Evolutionary conservation across 176 grass and related monocot species (phyloP).

Genomic region (Musa schizocarpa): DNA sequence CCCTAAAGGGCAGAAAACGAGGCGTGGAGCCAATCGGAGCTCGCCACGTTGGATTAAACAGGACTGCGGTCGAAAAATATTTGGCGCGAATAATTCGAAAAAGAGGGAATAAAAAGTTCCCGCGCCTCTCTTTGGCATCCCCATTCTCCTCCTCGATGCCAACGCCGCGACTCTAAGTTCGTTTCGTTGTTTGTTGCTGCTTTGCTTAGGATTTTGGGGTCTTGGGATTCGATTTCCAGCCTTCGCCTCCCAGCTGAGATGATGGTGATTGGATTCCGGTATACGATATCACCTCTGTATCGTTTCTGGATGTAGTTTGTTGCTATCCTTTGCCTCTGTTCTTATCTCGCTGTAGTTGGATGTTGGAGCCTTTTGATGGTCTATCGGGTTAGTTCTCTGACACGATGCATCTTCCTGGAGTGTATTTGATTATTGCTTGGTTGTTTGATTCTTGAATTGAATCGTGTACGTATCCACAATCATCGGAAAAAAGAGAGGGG

Average conservation of each 20-base stretch:
- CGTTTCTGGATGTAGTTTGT: too few species aligned
- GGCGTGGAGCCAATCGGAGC: neutral
- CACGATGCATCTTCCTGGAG: too few species aligned
- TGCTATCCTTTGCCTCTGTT: neutral
- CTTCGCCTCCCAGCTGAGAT: neutral
- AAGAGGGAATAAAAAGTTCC: neutral
- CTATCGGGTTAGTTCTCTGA: too few species aligned
- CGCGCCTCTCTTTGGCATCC: neutral
- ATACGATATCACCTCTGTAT: neutral
- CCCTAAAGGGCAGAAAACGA: neutral
- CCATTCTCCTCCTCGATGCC: neutral
- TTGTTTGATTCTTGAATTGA: too few species aligned
- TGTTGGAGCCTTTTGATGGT: neutral
- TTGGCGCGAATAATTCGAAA: constrained; percentile 12
- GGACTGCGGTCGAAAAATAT: neutral
- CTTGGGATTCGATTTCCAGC: neutral
- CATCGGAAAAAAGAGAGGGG: too few species aligned
- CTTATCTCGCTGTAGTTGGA: neutral
- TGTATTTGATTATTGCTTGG: too few species aligned
- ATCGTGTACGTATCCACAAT: too few species aligned
- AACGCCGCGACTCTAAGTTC: neutral
- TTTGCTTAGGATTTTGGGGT: neutral
- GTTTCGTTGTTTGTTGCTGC: neutral
- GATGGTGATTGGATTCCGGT: too few species aligned
- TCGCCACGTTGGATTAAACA: neutral